Conservation (phyloP, 2,329 filamentous ascomycete species). For the Blastomyces silverae region DNA sequence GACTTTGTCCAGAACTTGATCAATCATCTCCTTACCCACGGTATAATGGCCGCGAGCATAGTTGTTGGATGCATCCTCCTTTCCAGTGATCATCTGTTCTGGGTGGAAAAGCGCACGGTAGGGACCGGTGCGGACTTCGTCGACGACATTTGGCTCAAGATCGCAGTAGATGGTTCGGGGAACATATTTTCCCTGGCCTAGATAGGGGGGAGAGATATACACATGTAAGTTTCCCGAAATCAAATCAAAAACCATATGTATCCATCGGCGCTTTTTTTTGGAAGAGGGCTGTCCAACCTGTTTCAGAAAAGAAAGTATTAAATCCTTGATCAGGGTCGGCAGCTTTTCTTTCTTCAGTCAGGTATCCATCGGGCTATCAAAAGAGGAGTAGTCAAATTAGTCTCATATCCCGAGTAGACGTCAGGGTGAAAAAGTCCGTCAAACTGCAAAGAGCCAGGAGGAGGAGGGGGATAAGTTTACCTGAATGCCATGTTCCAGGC, state of each 20-base stretch:
- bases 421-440: not conserved
- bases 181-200: constrained; percentile 97
- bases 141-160: constrained; percentile 98
- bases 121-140: constrained; percentile 94
- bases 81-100: constrained; percentile 99
- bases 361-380: constrained; percentile 86
- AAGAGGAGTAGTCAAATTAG: constrained; percentile 18
- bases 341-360: constrained; percentile 95
- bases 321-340: constrained; percentile 92
- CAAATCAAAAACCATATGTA: constrained; percentile 9
- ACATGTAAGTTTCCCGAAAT: constrained; percentile 15
- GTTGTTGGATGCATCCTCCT: constrained; percentile 99
- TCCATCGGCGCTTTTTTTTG: constrained; percentile 2
- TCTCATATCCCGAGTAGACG: not conserved
- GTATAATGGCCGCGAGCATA: constrained; percentile 99
- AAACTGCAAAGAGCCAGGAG: not conserved
- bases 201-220: constrained; percentile 9
- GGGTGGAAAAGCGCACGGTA: constrained; percentile 98
- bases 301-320: constrained; percentile 99
- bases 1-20: constrained; percentile 95
- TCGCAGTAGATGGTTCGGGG: constrained; percentile 99
- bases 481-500: constrained; percentile 99
- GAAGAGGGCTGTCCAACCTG: constrained; percentile 56
- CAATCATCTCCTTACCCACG: constrained; percentile 98
- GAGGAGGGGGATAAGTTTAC: constrained; percentile 45